Percentiles rank a stretch among this genome's conserved stretches.
Evolutionary conservation across 2,329 filamentous ascomycete genomes (phyloP).

Genomic region (Apiospora arundinis): DNA sequence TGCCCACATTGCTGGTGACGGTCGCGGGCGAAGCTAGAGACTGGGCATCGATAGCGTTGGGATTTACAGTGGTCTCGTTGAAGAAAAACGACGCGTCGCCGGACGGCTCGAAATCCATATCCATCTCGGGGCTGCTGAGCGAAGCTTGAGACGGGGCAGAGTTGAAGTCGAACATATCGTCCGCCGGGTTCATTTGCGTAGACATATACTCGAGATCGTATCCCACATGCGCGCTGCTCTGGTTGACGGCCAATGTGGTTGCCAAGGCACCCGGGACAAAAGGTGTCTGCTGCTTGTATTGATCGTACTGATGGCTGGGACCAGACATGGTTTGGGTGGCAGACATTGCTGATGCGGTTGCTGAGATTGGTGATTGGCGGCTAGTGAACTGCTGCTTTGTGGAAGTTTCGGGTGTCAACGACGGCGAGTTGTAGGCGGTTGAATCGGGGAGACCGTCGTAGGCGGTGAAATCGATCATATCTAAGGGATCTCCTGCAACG

Average conservation of each 20-base stretch:
- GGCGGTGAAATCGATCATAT: slow-evolving; percentile 66
- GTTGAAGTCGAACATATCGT: slow-evolving; percentile 76
- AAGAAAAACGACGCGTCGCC: slow-evolving; percentile 71
- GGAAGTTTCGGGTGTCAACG: slow-evolving; percentile 60
- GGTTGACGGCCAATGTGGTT: slow-evolving; percentile 79
- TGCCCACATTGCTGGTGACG: slow-evolving; percentile 65
- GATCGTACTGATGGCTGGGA: slow-evolving; percentile 93
- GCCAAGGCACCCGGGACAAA: slow-evolving; percentile 84
- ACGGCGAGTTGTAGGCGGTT: slow-evolving; percentile 65
- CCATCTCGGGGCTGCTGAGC: slow-evolving; percentile 67
- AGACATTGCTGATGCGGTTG: slow-evolving; percentile 60
- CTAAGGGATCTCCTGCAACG: slow-evolving; percentile 55
- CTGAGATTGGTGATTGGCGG: slow-evolving; percentile 57
- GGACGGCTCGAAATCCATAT: slow-evolving; percentile 71
- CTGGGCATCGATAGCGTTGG: slow-evolving; percentile 71
- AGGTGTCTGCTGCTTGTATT: slow-evolving; percentile 94
- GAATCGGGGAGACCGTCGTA: slow-evolving; percentile 67
- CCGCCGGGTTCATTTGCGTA: slow-evolving; percentile 62
- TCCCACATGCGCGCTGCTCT: slow-evolving; percentile 60
- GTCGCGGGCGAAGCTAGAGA: slow-evolving; percentile 53
- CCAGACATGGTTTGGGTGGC: slow-evolving; percentile 69
- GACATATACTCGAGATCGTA: slow-evolving; percentile 62
- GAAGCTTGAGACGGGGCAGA: slow-evolving; percentile 66
- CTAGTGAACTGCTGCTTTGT: slow-evolving; percentile 61
- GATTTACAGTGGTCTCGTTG: slow-evolving; percentile 67